These are phyloP conservation scores for Torulaspora gathmanii DNA, from an alignment of 805 yeast species.

Conservation along the genomic window DNA sequence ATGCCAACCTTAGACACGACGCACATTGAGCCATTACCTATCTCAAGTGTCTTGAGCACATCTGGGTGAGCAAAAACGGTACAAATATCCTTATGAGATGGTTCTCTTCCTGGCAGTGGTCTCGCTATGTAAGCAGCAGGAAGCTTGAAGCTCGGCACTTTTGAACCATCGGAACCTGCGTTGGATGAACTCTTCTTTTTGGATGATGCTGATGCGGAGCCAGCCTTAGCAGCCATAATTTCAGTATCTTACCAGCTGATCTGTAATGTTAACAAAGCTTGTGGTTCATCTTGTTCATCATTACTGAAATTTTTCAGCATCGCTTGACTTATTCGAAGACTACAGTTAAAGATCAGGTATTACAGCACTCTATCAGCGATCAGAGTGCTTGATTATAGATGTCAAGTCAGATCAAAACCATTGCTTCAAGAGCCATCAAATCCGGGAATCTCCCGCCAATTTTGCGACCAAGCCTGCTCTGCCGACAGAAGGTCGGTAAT, in stretches of 20 bases:
- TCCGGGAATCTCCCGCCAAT: not conserved
- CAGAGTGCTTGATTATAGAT: not conserved
- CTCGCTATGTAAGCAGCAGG: constrained; percentile 40
- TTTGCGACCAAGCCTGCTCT: constrained; percentile 2
- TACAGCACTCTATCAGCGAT: not conserved
- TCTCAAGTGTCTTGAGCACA: constrained; percentile 45
- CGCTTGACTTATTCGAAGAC: not conserved
- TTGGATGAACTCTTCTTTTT: constrained; percentile 30
- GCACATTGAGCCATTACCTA: constrained; percentile 44
- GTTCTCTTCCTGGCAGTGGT: constrained; percentile 31
- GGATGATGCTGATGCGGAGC: constrained; percentile 22
- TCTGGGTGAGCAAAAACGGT: constrained; percentile 42
- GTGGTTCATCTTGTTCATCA: not conserved
- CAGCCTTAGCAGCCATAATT: constrained; percentile 32
- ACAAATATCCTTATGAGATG: constrained; percentile 32
- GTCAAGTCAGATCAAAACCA: not conserved
- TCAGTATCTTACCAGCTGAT: not conserved
- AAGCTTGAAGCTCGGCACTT: constrained; percentile 33
- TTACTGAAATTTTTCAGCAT: not conserved
- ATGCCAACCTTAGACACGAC: constrained; percentile 44
- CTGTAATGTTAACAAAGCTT: not conserved
- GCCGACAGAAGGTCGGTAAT: constrained; percentile 8
- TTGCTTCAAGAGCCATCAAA: not conserved
- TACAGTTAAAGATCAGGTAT: too few relatives aligned
- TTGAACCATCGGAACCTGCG: constrained; percentile 16